Conservation (phyloP, 2,329 filamentous ascomycete genomes). For the Arthrobotrys conoides region DNA sequence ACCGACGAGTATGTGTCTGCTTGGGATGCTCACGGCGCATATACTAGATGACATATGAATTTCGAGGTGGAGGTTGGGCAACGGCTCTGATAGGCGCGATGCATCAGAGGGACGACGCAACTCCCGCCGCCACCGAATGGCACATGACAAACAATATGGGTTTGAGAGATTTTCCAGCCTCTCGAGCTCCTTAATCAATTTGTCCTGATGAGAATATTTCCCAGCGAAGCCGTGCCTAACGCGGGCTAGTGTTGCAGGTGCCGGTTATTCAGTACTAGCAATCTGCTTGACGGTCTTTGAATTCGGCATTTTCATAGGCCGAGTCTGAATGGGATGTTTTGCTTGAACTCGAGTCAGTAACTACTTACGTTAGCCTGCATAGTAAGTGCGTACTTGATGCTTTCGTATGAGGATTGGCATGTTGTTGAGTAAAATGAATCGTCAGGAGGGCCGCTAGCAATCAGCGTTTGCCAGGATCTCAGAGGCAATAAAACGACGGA, state of each 20-base stretch:
- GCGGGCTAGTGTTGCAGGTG: background rate
- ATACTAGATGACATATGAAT: conserved; percentile 9
- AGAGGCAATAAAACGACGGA: conserved; percentile 19
- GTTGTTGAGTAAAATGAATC: conserved; percentile 5
- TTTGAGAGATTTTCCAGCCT: conserved; percentile 24
- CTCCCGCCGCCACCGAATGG: conserved; percentile 32
- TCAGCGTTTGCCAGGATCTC: conserved; percentile 13
- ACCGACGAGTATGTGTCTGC: conserved; percentile 16
- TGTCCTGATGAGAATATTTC: conserved; percentile 8
- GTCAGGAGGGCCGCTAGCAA: conserved; percentile 36
- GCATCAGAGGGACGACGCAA: conserved; percentile 36
- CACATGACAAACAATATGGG: conserved; percentile 38
- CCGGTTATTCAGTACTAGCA: conserved; percentile 2
- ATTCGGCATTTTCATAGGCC: conserved; percentile 11
- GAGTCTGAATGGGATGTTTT: conserved; percentile 19
- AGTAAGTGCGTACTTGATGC: background rate
- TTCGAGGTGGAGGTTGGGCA: conserved; percentile 27
- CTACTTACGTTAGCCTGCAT: too few relatives aligned
- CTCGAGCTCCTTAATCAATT: conserved; percentile 17
- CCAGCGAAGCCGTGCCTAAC: background rate
- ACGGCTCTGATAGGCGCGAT: conserved; percentile 40
- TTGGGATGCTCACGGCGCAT: conserved; percentile 9
- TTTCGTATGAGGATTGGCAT: too few relatives aligned
- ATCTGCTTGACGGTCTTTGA: background rate
- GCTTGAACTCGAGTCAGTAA: conserved; percentile 12